Evolutionary conservation across 805 yeast species (phyloP).

Genomic region (Hanseniaspora meyeri): DNA sequence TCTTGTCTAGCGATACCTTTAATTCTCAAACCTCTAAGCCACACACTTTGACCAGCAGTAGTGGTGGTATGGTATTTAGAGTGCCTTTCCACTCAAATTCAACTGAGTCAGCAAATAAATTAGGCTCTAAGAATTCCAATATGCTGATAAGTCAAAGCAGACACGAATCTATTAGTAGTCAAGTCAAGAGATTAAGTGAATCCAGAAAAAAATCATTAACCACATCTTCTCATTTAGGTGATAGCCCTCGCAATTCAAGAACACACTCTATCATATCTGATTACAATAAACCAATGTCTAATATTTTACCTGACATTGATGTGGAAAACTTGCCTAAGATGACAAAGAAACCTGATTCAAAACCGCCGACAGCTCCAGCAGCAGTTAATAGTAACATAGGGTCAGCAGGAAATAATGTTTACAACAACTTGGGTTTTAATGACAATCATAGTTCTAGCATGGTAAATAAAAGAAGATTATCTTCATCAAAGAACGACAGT

Average conservation of each 20-base stretch:
- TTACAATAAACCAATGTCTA: neutral
- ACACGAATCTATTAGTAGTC: conserved; percentile 10
- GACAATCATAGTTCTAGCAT: neutral
- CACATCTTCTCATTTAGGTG: neutral
- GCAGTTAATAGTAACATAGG: neutral
- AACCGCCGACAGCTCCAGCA: neutral
- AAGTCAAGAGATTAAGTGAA: conserved; percentile 12
- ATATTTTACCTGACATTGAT: conserved; percentile 3
- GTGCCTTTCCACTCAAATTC: conserved; percentile 45
- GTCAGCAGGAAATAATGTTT: neutral
- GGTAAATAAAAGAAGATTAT: neutral
- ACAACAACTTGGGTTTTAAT: neutral
- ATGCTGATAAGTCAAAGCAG: neutral
- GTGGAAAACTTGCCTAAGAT: neutral
- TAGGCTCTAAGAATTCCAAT: neutral
- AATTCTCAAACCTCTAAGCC: conserved; percentile 13
- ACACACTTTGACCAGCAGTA: conserved; percentile 23
- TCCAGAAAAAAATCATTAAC: conserved; percentile 10
- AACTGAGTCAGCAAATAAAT: neutral
- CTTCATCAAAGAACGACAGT: neutral
- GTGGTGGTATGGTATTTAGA: conserved; percentile 38
- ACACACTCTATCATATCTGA: conserved; percentile 5
- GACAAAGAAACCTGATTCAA: neutral
- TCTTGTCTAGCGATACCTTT: neutral
- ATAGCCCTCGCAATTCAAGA: conserved; percentile 4